These are phyloP conservation scores for Bauhinia variegata DNA, from an alignment of 306 rosid species.

Conservation along the genomic window DNA sequence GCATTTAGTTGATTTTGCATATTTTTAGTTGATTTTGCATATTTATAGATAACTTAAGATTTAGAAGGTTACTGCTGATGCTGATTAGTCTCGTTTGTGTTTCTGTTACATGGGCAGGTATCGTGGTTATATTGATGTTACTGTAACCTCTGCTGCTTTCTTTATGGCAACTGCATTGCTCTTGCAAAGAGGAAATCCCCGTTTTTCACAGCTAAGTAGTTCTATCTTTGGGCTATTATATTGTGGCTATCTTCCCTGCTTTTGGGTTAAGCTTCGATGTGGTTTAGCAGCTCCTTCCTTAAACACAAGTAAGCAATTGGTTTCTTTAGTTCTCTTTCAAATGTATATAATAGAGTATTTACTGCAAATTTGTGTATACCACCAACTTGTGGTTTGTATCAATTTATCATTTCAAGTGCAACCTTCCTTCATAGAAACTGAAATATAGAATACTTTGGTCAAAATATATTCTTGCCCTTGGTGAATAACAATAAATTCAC, in stretches of 20 bases:
- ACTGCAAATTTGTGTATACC: too few relatives aligned
- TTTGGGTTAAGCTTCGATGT: slow-evolving; percentile 99
- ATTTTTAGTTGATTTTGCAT: too few relatives aligned
- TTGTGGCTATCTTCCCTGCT: slow-evolving; percentile 95
- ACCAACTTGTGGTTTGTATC: too few relatives aligned
- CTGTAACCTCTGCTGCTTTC: slow-evolving; percentile 94
- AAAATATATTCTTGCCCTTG: too few relatives aligned
- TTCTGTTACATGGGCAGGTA: slow-evolving; percentile 61
- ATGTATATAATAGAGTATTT: too few relatives aligned
- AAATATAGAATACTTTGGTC: too few relatives aligned
- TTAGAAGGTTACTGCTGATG: slow-evolving; percentile 24
- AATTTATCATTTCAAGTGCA: too few relatives aligned
- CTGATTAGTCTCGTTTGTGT: slow-evolving; percentile 40
- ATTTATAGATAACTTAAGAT: background rate
- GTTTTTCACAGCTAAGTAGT: slow-evolving; percentile 94
- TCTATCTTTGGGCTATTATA: slow-evolving; percentile 91
- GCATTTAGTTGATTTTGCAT: slow-evolving; percentile 1
- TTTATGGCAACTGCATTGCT: slow-evolving; percentile 76
- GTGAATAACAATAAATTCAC: too few relatives aligned
- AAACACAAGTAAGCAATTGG: slow-evolving; percentile 65
- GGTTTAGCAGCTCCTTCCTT: slow-evolving; percentile 91
- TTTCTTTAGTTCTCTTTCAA: slow-evolving; percentile 25
- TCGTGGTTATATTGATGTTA: slow-evolving; percentile 85
- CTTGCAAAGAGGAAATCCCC: slow-evolving; percentile 89
- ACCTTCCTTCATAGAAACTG: too few relatives aligned